Percentiles rank a stretch among this genome's conserved stretches.
phyloP scores from a whole-genome alignment of 1,284 basidiomycete species.

The Vanrija humicola region DNA sequence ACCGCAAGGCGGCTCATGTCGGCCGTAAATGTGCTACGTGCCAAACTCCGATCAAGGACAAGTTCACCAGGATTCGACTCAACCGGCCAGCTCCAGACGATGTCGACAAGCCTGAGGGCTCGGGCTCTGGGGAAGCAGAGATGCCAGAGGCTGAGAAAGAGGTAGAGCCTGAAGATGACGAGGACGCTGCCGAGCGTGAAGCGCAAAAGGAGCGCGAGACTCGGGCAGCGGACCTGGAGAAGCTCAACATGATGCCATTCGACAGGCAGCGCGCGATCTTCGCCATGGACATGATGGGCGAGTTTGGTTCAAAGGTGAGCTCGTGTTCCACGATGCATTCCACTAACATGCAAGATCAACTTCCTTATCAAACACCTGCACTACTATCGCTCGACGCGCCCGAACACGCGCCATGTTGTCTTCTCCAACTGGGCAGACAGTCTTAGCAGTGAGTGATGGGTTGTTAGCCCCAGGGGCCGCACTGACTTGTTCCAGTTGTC shows the following conservation, averaged over 20 bases:
- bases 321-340: neutral
- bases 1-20: conserved; percentile 19
- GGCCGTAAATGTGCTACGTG: conserved; percentile 38
- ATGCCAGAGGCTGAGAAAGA: conserved; percentile 1
- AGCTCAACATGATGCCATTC: conserved; percentile 27
- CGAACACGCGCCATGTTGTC: conserved; percentile 41
- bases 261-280: conserved; percentile 23
- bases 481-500: conserved; percentile 31
- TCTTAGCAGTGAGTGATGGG: conserved; percentile 32
- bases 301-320: conserved; percentile 46
- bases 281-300: conserved; percentile 40
- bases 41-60: conserved; percentile 13
- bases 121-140: neutral
- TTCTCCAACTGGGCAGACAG: conserved; percentile 47
- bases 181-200: conserved; percentile 6
- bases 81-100: conserved; percentile 63
- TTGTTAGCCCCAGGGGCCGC: neutral
- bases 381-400: conserved; percentile 23
- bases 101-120: neutral
- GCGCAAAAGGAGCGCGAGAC: conserved; percentile 12
- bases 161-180: neutral
- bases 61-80: conserved; percentile 5
- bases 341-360: conserved; percentile 32
- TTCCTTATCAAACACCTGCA: conserved; percentile 45
- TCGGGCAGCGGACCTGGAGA: conserved; percentile 22